These are phyloP conservation scores for Wickerhamiella brachini DNA, from an alignment of 805 yeast genomes.

Conservation along the genomic window DNA sequence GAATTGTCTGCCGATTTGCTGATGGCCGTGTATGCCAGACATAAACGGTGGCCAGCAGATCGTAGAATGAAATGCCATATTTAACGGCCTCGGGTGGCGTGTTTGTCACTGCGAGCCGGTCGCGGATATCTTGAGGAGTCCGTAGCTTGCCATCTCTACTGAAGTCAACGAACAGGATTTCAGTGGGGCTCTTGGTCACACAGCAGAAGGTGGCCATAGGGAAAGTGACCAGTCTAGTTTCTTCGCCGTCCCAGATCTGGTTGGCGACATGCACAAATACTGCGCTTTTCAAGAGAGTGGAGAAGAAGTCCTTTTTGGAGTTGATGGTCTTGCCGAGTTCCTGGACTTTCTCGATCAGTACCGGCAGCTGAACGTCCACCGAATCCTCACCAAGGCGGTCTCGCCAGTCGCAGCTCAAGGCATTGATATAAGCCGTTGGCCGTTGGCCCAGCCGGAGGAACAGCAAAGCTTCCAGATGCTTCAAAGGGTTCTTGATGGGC, in stretches of 20 bases:
- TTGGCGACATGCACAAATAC: constrained; percentile 9
- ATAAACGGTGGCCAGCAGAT: constrained; percentile 12
- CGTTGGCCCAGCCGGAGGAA: constrained; percentile 8
- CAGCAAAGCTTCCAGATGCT: constrained; percentile 10
- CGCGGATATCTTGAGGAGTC: constrained; percentile 12
- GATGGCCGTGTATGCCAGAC: constrained; percentile 15
- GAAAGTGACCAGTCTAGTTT: constrained; percentile 8
- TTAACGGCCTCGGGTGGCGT: constrained; percentile 3
- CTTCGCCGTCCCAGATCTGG: constrained; percentile 6
- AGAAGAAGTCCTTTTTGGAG: constrained; percentile 9
- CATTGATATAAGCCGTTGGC: background rate
- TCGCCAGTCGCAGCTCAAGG: constrained; percentile 1
- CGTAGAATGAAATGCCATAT: constrained; percentile 14
- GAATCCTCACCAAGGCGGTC: background rate
- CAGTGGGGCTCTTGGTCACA: constrained; percentile 4
- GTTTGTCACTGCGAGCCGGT: constrained; percentile 8
- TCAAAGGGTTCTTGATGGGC: constrained; percentile 10
- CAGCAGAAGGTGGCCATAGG: constrained; percentile 12
- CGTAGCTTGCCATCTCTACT: constrained; percentile 11
- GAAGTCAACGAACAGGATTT: constrained; percentile 16
- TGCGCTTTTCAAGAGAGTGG: constrained; percentile 9
- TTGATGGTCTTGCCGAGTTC: background rate
- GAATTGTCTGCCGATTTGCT: constrained; percentile 9
- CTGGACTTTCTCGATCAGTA: background rate
- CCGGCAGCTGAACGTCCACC: background rate